Conservation (phyloP, 2,329 filamentous ascomycete species). For the Zymoseptoria tritici region DNA sequence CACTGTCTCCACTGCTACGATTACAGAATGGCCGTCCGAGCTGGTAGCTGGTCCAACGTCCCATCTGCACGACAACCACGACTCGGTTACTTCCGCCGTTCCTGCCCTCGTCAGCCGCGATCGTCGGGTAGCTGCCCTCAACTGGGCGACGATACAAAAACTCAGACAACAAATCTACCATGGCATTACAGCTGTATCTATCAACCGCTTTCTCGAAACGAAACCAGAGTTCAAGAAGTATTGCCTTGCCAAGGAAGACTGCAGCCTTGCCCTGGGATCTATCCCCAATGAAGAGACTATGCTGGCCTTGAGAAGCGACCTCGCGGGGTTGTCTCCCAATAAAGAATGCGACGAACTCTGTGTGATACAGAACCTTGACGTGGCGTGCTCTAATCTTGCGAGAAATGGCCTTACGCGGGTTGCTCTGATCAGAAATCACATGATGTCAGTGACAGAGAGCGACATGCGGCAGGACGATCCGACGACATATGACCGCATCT, state of each 20-base stretch:
- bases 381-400: neutral
- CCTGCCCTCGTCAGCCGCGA: neutral
- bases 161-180: neutral
- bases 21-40: neutral
- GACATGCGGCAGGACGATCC: neutral
- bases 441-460: neutral
- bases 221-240: neutral
- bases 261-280: neutral
- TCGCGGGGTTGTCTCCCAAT: neutral
- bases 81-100: neutral
- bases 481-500: neutral
- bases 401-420: neutral
- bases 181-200: neutral
- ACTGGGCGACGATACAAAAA: neutral
- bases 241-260: neutral
- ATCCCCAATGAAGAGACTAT: neutral
- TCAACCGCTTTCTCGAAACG: neutral
- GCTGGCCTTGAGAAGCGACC: neutral
- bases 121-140: neutral
- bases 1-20: neutral
- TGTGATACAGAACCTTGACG: neutral
- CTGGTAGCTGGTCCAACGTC: neutral
- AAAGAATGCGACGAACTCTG: neutral
- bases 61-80: neutral
- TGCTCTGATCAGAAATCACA: neutral